Evolutionary conservation across 345 rosid species (phyloP).

Genomic region (Eucalyptus guilfoylei): DNA sequence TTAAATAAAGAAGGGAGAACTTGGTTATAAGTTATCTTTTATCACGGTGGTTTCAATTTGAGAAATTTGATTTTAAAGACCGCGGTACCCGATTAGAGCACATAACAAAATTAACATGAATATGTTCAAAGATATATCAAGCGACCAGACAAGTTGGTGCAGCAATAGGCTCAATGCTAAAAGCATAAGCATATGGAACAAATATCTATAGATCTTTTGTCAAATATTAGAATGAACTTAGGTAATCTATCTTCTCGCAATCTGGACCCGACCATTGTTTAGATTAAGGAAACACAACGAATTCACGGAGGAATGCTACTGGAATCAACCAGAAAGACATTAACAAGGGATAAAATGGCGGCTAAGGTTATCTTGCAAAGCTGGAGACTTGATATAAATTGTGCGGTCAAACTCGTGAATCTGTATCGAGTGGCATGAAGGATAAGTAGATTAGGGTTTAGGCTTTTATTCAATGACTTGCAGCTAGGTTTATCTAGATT

Average conservation of each 20-base stretch:
- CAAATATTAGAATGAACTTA: neutral
- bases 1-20: neutral
- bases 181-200: neutral
- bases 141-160: neutral
- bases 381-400: neutral
- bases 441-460: neutral
- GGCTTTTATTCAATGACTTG: neutral
- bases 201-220: neutral
- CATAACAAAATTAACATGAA: neutral
- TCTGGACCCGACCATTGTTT: neutral
- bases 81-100: neutral
- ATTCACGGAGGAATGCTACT: neutral
- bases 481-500: neutral
- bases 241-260: neutral
- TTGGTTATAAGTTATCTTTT: neutral
- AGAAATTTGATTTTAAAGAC: neutral
- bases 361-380: neutral
- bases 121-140: neutral
- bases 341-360: neutral
- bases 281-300: neutral
- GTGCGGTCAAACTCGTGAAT: neutral
- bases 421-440: neutral
- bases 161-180: neutral
- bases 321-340: neutral
- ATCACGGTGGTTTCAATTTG: neutral